A percentile compares a stretch with the other conserved stretches of the same genome.
Evolutionary conservation across 768 basidiomycete species (phyloP).

Genomic region (Leccinum variicolor): DNA sequence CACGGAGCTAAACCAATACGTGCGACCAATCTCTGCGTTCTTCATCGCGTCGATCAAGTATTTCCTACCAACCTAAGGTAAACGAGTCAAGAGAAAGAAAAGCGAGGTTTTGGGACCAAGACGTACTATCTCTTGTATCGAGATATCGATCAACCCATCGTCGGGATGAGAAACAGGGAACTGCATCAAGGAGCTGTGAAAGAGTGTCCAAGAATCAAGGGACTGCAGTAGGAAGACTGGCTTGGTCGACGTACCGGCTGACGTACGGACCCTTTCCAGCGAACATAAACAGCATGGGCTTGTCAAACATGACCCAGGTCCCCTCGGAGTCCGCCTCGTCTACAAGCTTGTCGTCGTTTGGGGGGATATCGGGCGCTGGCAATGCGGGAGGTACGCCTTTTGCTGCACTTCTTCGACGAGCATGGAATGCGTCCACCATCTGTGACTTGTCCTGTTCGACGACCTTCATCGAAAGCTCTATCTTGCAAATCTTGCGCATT

Average conservation of each 20-base stretch:
- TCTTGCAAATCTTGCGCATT: slow-evolving; percentile 58
- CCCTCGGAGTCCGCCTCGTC: slow-evolving; percentile 37
- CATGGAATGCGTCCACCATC: slow-evolving; percentile 55
- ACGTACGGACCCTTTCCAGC: slow-evolving; percentile 82
- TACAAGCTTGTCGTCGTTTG: slow-evolving; percentile 10
- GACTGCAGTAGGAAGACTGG: background rate
- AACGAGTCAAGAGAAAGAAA: background rate
- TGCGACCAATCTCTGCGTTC: slow-evolving; percentile 58
- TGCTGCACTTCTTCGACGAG: slow-evolving; percentile 31
- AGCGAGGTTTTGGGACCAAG: background rate
- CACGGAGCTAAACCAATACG: slow-evolving; percentile 62
- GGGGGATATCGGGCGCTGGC: slow-evolving; percentile 10
- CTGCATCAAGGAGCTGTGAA: slow-evolving; percentile 65
- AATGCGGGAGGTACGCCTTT: slow-evolving; percentile 8
- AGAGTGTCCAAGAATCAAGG: background rate
- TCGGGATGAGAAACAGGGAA: slow-evolving; percentile 80
- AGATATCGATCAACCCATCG: slow-evolving; percentile 75
- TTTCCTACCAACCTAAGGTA: slow-evolving; percentile 34
- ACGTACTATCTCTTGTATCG: slow-evolving; percentile 59
- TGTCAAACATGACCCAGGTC: slow-evolving; percentile 69
- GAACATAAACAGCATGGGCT: slow-evolving; percentile 66
- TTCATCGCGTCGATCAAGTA: slow-evolving; percentile 53
- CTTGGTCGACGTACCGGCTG: slow-evolving; percentile 41
- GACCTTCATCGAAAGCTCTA: slow-evolving; percentile 69
- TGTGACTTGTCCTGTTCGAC: slow-evolving; percentile 65